phyloP scores from a whole-genome alignment of 2,329 filamentous ascomycete species.

The Lanzia echinophila region DNA sequence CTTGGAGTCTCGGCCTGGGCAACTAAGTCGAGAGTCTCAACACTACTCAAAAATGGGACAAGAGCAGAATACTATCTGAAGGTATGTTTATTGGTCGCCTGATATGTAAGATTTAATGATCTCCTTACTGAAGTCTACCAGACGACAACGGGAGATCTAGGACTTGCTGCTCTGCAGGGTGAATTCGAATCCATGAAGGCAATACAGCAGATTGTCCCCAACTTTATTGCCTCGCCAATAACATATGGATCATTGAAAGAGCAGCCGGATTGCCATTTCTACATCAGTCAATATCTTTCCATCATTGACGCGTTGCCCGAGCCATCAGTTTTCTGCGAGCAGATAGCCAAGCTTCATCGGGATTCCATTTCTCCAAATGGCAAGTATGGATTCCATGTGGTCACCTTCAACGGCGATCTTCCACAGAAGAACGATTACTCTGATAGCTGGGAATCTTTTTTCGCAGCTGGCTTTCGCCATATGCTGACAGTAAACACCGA shows the following conservation, averaged over 20 bases:
- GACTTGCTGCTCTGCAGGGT: background rate
- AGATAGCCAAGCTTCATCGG: background rate
- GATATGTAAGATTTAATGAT: background rate
- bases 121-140: background rate
- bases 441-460: background rate
- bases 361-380: background rate
- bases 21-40: background rate
- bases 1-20: background rate
- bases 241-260: background rate
- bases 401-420: background rate
- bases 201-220: background rate
- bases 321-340: background rate
- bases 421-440: background rate
- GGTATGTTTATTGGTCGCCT: too few species aligned
- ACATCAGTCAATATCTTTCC: background rate
- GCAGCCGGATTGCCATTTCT: background rate
- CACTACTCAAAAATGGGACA: background rate
- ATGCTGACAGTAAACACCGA: background rate
- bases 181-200: constrained; percentile 1
- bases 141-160: background rate
- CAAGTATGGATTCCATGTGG: background rate
- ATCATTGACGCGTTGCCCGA: background rate
- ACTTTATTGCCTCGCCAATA: background rate
- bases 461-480: background rate
- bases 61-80: background rate